phyloP scores from a whole-genome alignment of 331 rosid genomes.

The Cydonia oblonga region DNA sequence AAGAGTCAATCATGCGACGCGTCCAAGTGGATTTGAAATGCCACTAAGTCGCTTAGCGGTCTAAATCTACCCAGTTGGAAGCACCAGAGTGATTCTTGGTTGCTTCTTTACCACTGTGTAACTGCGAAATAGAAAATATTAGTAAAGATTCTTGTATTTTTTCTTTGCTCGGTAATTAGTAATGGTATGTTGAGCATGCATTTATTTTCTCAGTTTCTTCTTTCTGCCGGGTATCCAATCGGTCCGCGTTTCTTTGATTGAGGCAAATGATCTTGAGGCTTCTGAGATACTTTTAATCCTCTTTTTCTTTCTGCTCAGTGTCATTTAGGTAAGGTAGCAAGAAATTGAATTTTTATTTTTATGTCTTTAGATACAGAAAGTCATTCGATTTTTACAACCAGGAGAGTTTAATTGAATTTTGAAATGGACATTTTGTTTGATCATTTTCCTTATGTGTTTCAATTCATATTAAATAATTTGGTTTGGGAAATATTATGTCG shows the following conservation, averaged over 20 bases:
- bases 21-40: slow-evolving; percentile 1
- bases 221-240: neutral
- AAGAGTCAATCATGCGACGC: neutral
- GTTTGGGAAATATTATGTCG: neutral
- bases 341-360: neutral
- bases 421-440: neutral
- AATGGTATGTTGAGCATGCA: neutral
- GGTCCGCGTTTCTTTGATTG: neutral
- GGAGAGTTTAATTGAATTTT: neutral
- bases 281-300: neutral
- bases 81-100: slow-evolving; percentile 27
- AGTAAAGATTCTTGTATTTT: neutral
- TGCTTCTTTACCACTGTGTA: neutral
- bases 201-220: neutral
- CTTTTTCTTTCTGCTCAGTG: neutral
- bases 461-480: neutral
- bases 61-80: slow-evolving; percentile 29
- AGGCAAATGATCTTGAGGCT: neutral
- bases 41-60: neutral
- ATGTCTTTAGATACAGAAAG: too few species aligned
- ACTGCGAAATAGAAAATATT: neutral
- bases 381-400: neutral
- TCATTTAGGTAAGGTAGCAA: neutral
- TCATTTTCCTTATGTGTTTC: neutral
- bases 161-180: neutral